Base-by-base conservation (phyloP, 305 asterid genomes). In the Nicotiana rustica region DNA sequence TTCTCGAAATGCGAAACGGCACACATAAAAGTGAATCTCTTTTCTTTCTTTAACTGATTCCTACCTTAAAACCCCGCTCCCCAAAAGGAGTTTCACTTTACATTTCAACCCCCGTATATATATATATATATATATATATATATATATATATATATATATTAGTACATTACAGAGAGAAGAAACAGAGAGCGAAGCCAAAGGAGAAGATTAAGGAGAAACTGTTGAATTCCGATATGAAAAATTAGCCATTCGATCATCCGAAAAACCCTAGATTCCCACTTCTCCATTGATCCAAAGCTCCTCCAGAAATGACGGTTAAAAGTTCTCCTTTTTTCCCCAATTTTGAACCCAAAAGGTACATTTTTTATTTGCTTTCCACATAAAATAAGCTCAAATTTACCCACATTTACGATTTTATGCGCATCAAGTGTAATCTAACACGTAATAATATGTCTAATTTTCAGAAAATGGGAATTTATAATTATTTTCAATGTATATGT, bases 291-390 rank as follows among this genome's bases (percentile, higher is more conserved):
- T 84, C 80, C 38, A 70, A 60, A 49, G 82, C 57, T 52, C 77
- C 61, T 35, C 87, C 85, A 84, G 78, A 76, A 86, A 87, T 88
- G 91, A 21, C 87, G 86, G 81, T 87, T 44, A 80, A 80, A 12
- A 66, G 75, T 71, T 82, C 84, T 64, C 76, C 78, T n/a, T 41
- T 77, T 76, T 57, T 73, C 81, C 70, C 82, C 79, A 83, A 79
- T 82, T 85, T 76, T 64, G 84, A 86, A 68, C 85, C 87, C 75
- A 86, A 79, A 85, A 67, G 89, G 92, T 86, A 85, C 86, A 44
- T 41, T 56, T 52, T 75, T 38, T 29, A 8, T 21, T 33, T 80
- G 29, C 29, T 49, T 52, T 47, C 25, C 15, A 6, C 25, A 75
- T 75, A 13, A 21, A 73, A 49, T 75, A 75, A 75, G 29, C 44